Conservation (phyloP, 805 yeast genomes). For the Spathaspora hagerdaliae region DNA sequence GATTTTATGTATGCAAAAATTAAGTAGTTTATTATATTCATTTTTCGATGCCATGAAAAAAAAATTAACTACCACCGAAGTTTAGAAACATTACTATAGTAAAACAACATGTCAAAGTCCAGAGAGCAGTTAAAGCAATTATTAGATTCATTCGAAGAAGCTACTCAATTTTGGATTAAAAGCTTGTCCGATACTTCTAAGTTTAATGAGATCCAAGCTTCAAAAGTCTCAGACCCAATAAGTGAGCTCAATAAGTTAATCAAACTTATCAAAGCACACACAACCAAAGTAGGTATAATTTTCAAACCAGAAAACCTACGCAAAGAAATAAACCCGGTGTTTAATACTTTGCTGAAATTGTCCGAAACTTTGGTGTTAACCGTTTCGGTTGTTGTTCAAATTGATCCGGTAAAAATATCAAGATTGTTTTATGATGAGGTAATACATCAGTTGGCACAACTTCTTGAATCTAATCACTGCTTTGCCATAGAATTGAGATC, state of each 20-base stretch:
- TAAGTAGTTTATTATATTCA: not conserved
- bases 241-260: constrained; percentile 58
- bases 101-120: constrained; percentile 11
- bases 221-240: constrained; percentile 42
- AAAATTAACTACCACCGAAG: not conserved
- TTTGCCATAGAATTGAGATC: constrained; percentile 12
- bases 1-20: not conserved
- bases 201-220: constrained; percentile 18
- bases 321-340: constrained; percentile 47
- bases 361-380: constrained; percentile 42
- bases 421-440: constrained; percentile 16
- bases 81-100: not conserved
- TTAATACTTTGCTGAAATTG: constrained; percentile 43
- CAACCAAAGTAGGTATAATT: constrained; percentile 71
- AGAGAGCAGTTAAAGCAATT: constrained; percentile 19
- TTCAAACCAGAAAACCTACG: constrained; percentile 54
- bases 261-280: constrained; percentile 64
- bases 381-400: constrained; percentile 38
- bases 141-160: constrained; percentile 26
- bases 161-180: constrained; percentile 25
- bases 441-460: constrained; percentile 5
- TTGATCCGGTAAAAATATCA: constrained; percentile 23
- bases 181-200: constrained; percentile 7
- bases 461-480: constrained; percentile 4
- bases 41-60: not conserved